Conservation (phyloP, 2,329 filamentous ascomycete species). For the Paradendryphiella salina region DNA sequence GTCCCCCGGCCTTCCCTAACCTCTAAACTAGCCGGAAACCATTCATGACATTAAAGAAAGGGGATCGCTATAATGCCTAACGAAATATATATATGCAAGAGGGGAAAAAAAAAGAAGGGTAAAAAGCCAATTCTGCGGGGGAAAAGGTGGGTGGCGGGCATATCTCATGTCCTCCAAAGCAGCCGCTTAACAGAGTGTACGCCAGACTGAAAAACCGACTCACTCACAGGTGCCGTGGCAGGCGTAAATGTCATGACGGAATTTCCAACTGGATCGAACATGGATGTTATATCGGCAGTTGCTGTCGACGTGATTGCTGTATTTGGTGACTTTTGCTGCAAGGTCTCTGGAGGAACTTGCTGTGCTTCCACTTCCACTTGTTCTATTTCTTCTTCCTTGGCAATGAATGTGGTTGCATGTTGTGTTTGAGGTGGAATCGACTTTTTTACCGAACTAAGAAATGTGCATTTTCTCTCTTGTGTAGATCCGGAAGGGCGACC, state of each 20-base stretch:
- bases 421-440: not conserved
- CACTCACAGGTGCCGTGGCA: not conserved
- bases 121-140: too few species aligned
- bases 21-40: too few species aligned
- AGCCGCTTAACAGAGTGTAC: constrained; percentile 10
- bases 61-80: not conserved
- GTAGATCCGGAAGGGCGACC: constrained; percentile 7
- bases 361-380: not conserved
- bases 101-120: not conserved
- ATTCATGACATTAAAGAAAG: too few species aligned
- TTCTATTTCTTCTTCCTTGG: not conserved
- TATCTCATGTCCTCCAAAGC: constrained; percentile 9
- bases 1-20: too few species aligned
- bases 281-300: not conserved
- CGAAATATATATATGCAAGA: not conserved
- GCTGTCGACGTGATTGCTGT: not conserved
- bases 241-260: not conserved
- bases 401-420: not conserved
- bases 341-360: not conserved
- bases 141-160: too few species aligned
- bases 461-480: constrained; percentile 2
- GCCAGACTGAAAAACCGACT: constrained; percentile 13
- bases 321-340: not conserved
- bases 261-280: not conserved
- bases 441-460: not conserved